These are phyloP conservation scores for Fennellomyces sp. DNA, from an alignment of 371 early-diverging fungal genomes.

Conservation along the genomic window DNA sequence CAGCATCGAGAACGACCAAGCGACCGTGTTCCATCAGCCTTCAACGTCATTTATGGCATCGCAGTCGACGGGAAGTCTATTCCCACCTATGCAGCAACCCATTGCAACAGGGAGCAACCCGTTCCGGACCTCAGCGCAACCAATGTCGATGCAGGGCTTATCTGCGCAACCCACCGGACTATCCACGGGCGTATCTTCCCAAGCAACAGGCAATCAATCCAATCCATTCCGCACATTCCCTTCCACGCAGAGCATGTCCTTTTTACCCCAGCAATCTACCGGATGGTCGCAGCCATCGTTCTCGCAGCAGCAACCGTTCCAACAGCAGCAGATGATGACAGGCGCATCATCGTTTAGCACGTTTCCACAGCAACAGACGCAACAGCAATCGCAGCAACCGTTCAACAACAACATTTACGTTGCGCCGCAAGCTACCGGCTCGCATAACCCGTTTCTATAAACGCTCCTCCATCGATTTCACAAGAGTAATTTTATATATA, in stretches of 20 bases:
- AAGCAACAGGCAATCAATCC: background rate
- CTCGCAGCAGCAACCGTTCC: background rate
- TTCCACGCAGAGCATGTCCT: background rate
- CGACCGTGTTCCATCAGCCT: constrained; percentile 45
- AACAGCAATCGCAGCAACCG: background rate
- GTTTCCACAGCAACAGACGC: background rate
- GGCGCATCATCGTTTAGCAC: background rate
- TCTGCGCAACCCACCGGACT: background rate
- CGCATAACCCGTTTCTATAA: constrained; percentile 1
- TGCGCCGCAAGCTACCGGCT: background rate
- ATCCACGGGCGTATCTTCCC: background rate
- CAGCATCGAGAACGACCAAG: constrained; percentile 69
- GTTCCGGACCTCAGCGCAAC: constrained; percentile 7
- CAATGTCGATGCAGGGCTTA: too few species aligned
- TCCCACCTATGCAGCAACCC: constrained; percentile 8
- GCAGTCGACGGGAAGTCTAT: constrained; percentile 7
- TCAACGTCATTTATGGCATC: constrained; percentile 8
- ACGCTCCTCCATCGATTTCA: background rate
- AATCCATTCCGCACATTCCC: constrained; percentile 4
- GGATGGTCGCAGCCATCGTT: background rate
- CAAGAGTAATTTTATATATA: background rate
- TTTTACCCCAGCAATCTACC: background rate
- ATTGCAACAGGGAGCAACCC: constrained; percentile 17
- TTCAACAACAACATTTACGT: background rate
- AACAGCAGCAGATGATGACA: background rate